Evolutionary conservation across 257 asterid genomes (phyloP).

Genomic region (Petunia axillaris): DNA sequence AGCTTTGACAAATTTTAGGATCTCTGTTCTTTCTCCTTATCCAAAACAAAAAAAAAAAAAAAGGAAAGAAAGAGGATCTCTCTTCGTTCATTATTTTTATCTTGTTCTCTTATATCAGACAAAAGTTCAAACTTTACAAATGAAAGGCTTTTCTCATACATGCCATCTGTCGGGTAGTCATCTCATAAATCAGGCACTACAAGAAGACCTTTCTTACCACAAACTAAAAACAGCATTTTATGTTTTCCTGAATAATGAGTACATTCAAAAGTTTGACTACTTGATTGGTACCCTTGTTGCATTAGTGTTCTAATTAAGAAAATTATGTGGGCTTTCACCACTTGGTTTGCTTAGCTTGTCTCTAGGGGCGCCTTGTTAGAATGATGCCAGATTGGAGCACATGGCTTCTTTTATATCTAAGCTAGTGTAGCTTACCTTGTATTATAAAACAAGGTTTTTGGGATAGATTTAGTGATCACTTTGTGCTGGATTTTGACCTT

Average conservation of each 20-base stretch:
- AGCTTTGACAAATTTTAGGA: background rate
- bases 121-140: background rate
- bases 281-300: background rate
- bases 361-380: background rate
- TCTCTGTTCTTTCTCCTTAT: background rate
- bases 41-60: background rate
- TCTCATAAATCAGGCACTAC: background rate
- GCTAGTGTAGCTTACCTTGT: no score
- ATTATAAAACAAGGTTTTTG: no score
- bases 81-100: slow-evolving; percentile 1
- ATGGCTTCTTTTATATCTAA: no score
- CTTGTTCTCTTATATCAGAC: background rate
- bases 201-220: background rate
- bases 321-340: background rate
- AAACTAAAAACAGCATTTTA: background rate
- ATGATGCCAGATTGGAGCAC: background rate
- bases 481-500: no score
- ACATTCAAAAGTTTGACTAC: background rate
- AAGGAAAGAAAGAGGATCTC: background rate
- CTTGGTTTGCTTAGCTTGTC: background rate
- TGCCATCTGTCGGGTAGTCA: background rate
- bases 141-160: background rate
- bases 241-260: background rate
- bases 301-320: background rate
- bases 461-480: background rate